Conservation (phyloP, 2,329 filamentous ascomycete genomes). For the Sporothrix brasiliensis region DNA sequence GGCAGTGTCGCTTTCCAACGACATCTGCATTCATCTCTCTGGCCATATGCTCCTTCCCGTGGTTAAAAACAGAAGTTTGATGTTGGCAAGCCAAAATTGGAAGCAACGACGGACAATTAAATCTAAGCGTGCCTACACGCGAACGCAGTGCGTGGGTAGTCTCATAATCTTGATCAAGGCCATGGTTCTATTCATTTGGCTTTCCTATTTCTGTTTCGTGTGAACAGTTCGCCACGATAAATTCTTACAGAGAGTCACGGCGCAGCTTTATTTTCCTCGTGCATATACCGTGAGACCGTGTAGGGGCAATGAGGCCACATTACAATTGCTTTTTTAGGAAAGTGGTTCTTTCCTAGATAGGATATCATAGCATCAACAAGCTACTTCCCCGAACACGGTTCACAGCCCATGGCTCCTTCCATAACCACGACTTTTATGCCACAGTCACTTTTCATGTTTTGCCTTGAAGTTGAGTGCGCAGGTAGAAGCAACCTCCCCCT, state of each 20-base stretch:
- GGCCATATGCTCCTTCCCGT: neutral
- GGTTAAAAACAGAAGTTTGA: neutral
- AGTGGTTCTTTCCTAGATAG: slow-evolving; percentile 7
- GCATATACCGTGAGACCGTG: neutral
- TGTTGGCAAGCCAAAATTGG: neutral
- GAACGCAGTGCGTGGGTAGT: neutral
- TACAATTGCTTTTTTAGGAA: neutral
- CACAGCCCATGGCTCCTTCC: slow-evolving; percentile 19
- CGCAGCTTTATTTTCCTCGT: neutral
- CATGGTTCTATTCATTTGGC: neutral
- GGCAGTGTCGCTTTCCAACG: neutral
- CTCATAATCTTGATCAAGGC: neutral
- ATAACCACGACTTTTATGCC: neutral
- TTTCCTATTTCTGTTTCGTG: neutral
- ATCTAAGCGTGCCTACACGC: neutral
- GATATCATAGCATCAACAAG: neutral
- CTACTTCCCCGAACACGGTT: neutral
- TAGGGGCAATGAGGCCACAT: no score
- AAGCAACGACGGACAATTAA: neutral
- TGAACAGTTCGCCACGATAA: neutral
- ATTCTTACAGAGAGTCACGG: neutral
- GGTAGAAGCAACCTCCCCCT: neutral
- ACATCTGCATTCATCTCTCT: neutral
- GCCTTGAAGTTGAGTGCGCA: neutral
- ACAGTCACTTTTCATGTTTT: neutral